Base-by-base conservation (phyloP, 441 rosid genomes). In the Melastoma candidum region DNA sequence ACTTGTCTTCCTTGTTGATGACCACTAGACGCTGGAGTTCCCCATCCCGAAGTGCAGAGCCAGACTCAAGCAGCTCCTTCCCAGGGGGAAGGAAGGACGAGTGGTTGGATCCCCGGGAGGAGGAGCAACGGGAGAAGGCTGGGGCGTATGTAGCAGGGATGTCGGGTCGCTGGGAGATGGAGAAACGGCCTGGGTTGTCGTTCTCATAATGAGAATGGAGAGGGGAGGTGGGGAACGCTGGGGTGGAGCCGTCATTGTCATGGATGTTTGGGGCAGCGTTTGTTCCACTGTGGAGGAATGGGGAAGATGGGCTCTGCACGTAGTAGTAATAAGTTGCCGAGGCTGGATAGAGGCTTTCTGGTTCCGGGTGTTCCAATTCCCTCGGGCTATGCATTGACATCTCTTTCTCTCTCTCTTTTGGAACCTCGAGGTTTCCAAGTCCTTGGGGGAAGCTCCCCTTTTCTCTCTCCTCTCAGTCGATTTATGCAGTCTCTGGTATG, bases 291-390 rank as follows among this genome's bases (percentile, higher is more conserved):
- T 71, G 77, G 49, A 83, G 77, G 44, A 75, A 2, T 32, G 84
- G 36, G 36, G 36, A 74, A 14, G 95, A 77, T 27, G 97, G 97
- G 69, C 93, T 89, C 58, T 85, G 93, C 11, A 85, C 87, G 62
- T 72, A 84, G 74, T 85, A 85, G 36, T 29, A 29, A 29, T 29
- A 29, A 29, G 36, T 29, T 29, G 36, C 3, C 36, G 36, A 3
- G 7, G 36, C 7, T 29, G 36, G 36, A 29, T 29, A 29, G 36
- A 29, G 36, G 36, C 36, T 29, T 3, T 29, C 36, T 29, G 36
- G 36, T 29, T 29, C 36, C 36, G 36, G 36, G 7, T 29, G 36
- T 29, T 29, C 36, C 3, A 29, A 29, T 3, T 29, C 36, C 36
- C 36, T 29, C 36, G 36, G 36, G 7, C 36, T 29, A 3, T 29